phyloP scores from a whole-genome alignment of 1,284 basidiomycete species.

The Ustilago lituana region DNA sequence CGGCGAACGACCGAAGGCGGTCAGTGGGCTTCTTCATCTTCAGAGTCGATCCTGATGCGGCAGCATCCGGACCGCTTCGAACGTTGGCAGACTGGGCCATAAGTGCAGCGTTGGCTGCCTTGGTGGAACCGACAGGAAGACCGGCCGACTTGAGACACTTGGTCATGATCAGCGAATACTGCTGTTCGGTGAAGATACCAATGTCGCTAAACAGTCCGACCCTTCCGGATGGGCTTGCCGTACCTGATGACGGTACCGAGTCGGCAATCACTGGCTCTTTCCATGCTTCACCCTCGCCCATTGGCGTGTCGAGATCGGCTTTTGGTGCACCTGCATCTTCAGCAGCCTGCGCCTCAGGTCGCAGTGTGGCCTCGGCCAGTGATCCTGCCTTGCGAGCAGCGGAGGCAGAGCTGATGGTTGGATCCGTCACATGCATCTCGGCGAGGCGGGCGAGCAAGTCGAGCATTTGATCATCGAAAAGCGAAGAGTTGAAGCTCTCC shows the following conservation, averaged over 20 bases:
- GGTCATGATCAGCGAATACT: slow-evolving; percentile 86
- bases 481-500: slow-evolving; percentile 83
- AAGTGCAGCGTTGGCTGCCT: slow-evolving; percentile 55
- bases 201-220: slow-evolving; percentile 75
- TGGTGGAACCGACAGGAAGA: slow-evolving; percentile 71
- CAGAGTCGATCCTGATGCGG: slow-evolving; percentile 74
- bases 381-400: slow-evolving; percentile 21
- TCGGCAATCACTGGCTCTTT: neutral
- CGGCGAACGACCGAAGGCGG: slow-evolving; percentile 80
- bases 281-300: slow-evolving; percentile 9
- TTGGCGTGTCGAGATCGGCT: slow-evolving; percentile 2
- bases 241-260: slow-evolving; percentile 12
- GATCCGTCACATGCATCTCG: slow-evolving; percentile 76
- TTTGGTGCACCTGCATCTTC: neutral
- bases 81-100: slow-evolving; percentile 59
- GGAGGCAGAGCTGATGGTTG: slow-evolving; percentile 39
- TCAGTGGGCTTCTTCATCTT: slow-evolving; percentile 81
- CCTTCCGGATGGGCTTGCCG: slow-evolving; percentile 36
- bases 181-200: slow-evolving; percentile 85
- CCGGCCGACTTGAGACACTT: slow-evolving; percentile 87
- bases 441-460: slow-evolving; percentile 81
- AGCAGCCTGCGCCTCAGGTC: slow-evolving; percentile 13
- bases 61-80: slow-evolving; percentile 70
- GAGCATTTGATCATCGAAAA: slow-evolving; percentile 84
- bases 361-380: slow-evolving; percentile 16